phyloP scores from a whole-genome alignment of 192 early-diverging fungal species.

The Coemansia sp. region DNA sequence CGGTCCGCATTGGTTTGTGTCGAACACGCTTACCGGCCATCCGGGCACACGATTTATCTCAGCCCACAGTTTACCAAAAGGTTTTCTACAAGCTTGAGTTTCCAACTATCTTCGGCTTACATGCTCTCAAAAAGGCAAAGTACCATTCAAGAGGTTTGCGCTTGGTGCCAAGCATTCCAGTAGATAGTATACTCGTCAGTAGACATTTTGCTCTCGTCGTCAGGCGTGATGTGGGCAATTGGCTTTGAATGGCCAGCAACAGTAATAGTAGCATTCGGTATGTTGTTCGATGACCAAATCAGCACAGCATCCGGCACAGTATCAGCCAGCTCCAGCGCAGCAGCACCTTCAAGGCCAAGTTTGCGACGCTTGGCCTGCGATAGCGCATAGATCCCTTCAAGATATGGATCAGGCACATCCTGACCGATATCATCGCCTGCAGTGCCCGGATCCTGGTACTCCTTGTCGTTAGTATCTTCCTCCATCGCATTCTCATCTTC shows the following conservation, averaged over 20 bases:
- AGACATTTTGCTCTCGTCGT: constrained; percentile 40
- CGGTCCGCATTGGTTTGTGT: too few relatives aligned
- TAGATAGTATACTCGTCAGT: constrained; percentile 37
- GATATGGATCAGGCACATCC: constrained; percentile 28
- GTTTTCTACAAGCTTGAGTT: too few relatives aligned
- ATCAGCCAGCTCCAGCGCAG: constrained; percentile 11
- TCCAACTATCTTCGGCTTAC: too few relatives aligned
- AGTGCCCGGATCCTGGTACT: background rate
- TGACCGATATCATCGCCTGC: constrained; percentile 3
- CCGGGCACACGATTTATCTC: too few relatives aligned
- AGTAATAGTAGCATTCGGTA: constrained; percentile 10
- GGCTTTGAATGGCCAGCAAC: constrained; percentile 38
- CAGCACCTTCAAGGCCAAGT: constrained; percentile 33
- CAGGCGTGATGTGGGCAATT: constrained; percentile 21
- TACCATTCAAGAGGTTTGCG: background rate
- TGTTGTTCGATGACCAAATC: background rate
- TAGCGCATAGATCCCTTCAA: constrained; percentile 41
- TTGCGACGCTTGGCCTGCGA: constrained; percentile 35
- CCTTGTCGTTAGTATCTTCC: background rate
- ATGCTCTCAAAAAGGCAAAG: background rate
- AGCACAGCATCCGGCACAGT: constrained; percentile 5
- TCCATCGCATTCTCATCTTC: constrained; percentile 1
- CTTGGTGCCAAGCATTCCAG: constrained; percentile 38
- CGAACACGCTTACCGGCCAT: too few relatives aligned
- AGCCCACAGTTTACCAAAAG: too few relatives aligned